These are phyloP conservation scores for Leishmania aethiopica DNA, from an alignment of 208 protist species.

Conservation along the genomic window DNA sequence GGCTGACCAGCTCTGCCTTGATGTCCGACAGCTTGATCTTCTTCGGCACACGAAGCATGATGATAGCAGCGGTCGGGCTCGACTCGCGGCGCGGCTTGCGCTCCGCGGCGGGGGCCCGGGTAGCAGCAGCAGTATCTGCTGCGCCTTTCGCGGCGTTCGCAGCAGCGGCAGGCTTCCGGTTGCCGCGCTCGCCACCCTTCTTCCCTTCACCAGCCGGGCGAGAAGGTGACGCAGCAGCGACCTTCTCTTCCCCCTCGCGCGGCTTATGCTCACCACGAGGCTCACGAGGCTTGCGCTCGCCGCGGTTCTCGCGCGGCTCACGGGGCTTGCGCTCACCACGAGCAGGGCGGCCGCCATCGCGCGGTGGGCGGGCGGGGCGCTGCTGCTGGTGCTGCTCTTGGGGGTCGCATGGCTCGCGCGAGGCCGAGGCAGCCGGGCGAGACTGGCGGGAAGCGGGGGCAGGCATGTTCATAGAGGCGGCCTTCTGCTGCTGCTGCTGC, in stretches of 20 bases:
- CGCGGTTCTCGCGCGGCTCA: slow-evolving; percentile 18
- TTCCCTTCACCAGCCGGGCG: slow-evolving; percentile 1
- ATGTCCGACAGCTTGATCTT: slow-evolving; percentile 68
- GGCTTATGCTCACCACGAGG: slow-evolving; percentile 30
- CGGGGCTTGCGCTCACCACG: slow-evolving; percentile 22
- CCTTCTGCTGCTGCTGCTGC: slow-evolving; percentile 18
- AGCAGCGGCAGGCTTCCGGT: slow-evolving; percentile 6
- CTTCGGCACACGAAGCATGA: slow-evolving; percentile 64
- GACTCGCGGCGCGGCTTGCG: slow-evolving; percentile 16
- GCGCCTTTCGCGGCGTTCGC: not conserved
- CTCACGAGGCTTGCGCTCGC: slow-evolving; percentile 23
- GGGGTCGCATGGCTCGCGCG: slow-evolving; percentile 2
- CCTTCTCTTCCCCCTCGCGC: slow-evolving; percentile 8
- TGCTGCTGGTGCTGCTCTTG: slow-evolving; percentile 18
- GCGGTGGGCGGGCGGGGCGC: slow-evolving; percentile 28
- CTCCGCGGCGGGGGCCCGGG: slow-evolving; percentile 1
- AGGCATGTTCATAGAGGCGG: slow-evolving; percentile 10
- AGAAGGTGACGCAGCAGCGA: not conserved
- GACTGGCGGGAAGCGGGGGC: slow-evolving; percentile 27
- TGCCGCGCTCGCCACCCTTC: not conserved
- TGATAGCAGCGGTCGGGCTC: slow-evolving; percentile 40
- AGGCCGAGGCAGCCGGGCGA: slow-evolving; percentile 3
- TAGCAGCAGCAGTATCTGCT: slow-evolving; percentile 4
- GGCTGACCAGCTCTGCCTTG: slow-evolving; percentile 35
- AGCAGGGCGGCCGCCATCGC: slow-evolving; percentile 12